Evolutionary conservation across 2,329 filamentous ascomycete species (phyloP).

Genomic region (Coniella lustricola): DNA sequence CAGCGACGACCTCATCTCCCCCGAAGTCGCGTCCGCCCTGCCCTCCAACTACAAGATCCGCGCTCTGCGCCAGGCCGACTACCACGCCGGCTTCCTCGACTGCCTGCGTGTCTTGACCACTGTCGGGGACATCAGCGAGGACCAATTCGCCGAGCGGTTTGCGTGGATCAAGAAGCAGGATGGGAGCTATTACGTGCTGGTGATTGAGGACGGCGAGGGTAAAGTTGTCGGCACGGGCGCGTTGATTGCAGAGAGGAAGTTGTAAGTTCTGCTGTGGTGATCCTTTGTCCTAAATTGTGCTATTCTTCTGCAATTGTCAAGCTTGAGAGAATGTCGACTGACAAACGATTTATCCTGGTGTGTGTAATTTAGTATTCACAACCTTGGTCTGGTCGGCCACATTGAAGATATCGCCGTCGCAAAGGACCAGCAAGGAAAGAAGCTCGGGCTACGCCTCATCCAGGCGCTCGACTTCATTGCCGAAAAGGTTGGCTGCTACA

Average conservation of each 20-base stretch:
- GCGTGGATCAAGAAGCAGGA: slow-evolving; percentile 70
- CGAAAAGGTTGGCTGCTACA: slow-evolving; percentile 87
- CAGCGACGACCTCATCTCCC: slow-evolving; percentile 67
- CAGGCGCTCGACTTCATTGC: slow-evolving; percentile 88
- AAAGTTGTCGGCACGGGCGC: slow-evolving; percentile 85
- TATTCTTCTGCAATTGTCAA: too few relatives aligned
- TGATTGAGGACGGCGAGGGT: slow-evolving; percentile 65
- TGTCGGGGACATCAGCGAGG: slow-evolving; percentile 76
- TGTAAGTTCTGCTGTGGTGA: slow-evolving; percentile 41
- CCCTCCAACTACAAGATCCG: slow-evolving; percentile 79
- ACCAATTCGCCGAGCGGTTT: slow-evolving; percentile 71
- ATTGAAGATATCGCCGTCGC: slow-evolving; percentile 97
- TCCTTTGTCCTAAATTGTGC: neutral
- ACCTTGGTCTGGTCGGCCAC: slow-evolving; percentile 78
- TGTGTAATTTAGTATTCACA: slow-evolving; percentile 56
- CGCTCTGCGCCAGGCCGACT: slow-evolving; percentile 72
- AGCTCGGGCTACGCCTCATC: slow-evolving; percentile 85
- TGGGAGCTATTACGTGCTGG: slow-evolving; percentile 77
- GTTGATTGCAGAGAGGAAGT: slow-evolving; percentile 88
- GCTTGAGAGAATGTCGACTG: too few relatives aligned
- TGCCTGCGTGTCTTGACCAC: slow-evolving; percentile 87
- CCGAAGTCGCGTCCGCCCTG: slow-evolving; percentile 62
- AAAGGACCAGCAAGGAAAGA: slow-evolving; percentile 95
- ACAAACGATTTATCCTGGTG: neutral
- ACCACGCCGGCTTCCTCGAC: slow-evolving; percentile 76